A percentile compares a stretch with the other conserved stretches of the same genome.
These are phyloP conservation scores for Alternaria brassicicola DNA, from an alignment of 2,329 filamentous ascomycete species.

Conservation along the genomic window DNA sequence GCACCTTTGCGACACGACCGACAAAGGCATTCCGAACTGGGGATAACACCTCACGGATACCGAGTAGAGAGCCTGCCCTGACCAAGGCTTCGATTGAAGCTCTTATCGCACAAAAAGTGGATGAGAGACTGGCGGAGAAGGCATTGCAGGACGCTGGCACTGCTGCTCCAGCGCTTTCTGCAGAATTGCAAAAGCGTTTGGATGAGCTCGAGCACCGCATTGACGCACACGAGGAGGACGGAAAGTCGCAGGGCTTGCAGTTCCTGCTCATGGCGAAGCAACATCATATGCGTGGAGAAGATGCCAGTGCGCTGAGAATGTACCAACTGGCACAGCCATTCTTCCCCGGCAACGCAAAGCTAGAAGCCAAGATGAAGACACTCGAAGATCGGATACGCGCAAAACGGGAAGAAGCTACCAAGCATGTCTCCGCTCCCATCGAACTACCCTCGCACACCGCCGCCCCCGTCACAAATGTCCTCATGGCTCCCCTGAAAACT, in stretches of 20 bases:
- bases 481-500: constrained; percentile 46
- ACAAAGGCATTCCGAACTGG: constrained; percentile 47
- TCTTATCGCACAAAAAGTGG: constrained; percentile 89
- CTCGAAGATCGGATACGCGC: constrained; percentile 59
- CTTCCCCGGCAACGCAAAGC: constrained; percentile 84
- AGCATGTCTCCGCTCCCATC: constrained; percentile 21
- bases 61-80: constrained; percentile 47
- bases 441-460: constrained; percentile 23
- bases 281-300: constrained; percentile 82
- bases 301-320: constrained; percentile 78
- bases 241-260: constrained; percentile 79
- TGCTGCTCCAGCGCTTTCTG: constrained; percentile 63
- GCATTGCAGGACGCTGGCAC: constrained; percentile 63
- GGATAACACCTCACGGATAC: constrained; percentile 43
- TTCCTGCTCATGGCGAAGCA: constrained; percentile 91
- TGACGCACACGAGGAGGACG: constrained; percentile 71
- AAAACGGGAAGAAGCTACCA: constrained; percentile 44
- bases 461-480: constrained; percentile 33
- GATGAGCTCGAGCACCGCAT: constrained; percentile 88
- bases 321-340: constrained; percentile 83
- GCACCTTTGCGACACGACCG: constrained; percentile 46
- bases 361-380: constrained; percentile 62
- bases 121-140: constrained; percentile 83
- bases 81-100: constrained; percentile 78
- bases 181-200: constrained; percentile 79